Evolutionary conservation across 352 stramenopile species (phyloP).

Genomic region (Nothophytophthora sp.): DNA sequence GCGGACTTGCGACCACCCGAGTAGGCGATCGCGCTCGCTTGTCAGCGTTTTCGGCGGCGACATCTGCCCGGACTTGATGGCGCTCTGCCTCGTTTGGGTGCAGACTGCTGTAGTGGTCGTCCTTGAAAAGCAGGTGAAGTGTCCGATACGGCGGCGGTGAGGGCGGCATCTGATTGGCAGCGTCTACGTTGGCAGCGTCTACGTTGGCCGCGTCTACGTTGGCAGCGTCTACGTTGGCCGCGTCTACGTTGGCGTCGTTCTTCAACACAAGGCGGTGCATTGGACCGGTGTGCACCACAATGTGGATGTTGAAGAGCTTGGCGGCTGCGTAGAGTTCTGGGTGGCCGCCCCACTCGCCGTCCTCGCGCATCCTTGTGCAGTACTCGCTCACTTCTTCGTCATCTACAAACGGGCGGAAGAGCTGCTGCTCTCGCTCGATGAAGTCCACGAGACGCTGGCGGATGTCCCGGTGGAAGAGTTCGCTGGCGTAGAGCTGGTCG

Average conservation of each 20-base stretch:
- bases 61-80: slow-evolving; percentile 1
- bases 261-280: slow-evolving; percentile 44
- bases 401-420: slow-evolving; percentile 51
- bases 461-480: slow-evolving; percentile 45
- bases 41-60: slow-evolving; percentile 1
- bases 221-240: not conserved
- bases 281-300: slow-evolving; percentile 59
- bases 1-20: not conserved
- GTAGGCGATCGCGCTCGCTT: slow-evolving; percentile 21
- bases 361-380: slow-evolving; percentile 43
- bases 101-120: slow-evolving; percentile 60
- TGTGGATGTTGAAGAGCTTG: slow-evolving; percentile 56
- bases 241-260: slow-evolving; percentile 22
- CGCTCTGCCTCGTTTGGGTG: slow-evolving; percentile 20
- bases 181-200: slow-evolving; percentile 17
- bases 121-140: slow-evolving; percentile 50
- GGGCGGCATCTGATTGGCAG: slow-evolving; percentile 4
- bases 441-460: slow-evolving; percentile 42
- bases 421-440: slow-evolving; percentile 32
- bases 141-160: slow-evolving; percentile 28
- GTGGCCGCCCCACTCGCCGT: slow-evolving; percentile 65
- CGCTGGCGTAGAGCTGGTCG: slow-evolving; percentile 54
- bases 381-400: slow-evolving; percentile 32
- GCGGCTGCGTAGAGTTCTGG: slow-evolving; percentile 60
- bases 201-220: slow-evolving; percentile 2